Evolutionary conservation across 257 asterid species (phyloP).

Genomic region (Cinchona pubescens): DNA sequence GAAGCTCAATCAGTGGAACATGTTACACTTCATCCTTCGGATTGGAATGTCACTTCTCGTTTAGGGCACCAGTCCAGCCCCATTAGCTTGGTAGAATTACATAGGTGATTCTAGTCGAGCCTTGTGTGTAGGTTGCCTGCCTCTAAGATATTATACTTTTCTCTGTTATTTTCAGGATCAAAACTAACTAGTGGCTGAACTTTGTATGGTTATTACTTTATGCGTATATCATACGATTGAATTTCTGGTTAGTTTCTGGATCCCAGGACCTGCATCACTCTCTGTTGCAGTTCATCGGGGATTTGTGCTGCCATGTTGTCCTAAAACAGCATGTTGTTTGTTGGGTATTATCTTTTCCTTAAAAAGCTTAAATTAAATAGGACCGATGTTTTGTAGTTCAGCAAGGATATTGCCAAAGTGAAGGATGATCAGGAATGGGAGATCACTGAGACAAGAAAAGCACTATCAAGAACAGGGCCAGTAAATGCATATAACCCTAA

Average conservation of each 20-base stretch:
- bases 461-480: slow-evolving; percentile 82
- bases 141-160: neutral
- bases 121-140: neutral
- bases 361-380: neutral
- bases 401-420: slow-evolving; percentile 92
- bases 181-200: neutral
- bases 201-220: neutral
- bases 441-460: slow-evolving; percentile 75
- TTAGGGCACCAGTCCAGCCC: neutral
- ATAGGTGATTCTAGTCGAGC: too few relatives aligned
- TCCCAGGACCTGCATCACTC: neutral
- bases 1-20: neutral
- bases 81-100: neutral
- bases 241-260: neutral
- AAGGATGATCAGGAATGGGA: slow-evolving; percentile 96
- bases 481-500: slow-evolving; percentile 75
- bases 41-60: neutral
- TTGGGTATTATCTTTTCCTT: neutral
- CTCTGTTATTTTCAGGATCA: neutral
- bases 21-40: neutral
- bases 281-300: neutral
- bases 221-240: neutral
- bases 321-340: neutral
- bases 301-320: neutral
- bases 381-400: slow-evolving; percentile 32